Base-by-base conservation (phyloP, 805 yeast species). In the Debaryomyces hansenii region DNA sequence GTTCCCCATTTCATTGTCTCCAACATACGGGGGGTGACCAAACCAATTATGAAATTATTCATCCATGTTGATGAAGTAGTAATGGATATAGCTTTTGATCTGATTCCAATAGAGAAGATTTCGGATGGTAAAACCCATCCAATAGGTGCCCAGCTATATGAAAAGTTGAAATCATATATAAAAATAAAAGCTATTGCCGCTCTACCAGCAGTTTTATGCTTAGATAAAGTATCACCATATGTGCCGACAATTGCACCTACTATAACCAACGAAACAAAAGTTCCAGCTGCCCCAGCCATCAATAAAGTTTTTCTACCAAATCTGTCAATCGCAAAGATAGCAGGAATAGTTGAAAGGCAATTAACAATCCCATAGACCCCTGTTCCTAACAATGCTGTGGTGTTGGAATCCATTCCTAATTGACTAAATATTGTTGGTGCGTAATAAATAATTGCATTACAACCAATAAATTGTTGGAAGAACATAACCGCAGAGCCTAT, bases 41-140 rank as follows among this genome's bases (percentile, higher is more conserved):
- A 64, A 38, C 66, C 73, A 43, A 67, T 64, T 48, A 63, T 64
- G 51, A 68, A 68, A 54, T 66, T 68, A 48, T 59, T 56, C 49
- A 66, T 50, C 72, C 73, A 68, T 53, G 67, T 67, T 41, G 68
- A 54, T 49, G 67, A 63, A 14, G 69, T 65, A 20, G 70, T 63
- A 21, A 67, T 50, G 32, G 70, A 68, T 9, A 64, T 56, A 44
- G 68, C 72, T 33, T 58, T 63, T 15, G 71, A 58, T 64, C 72
- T 65, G 38, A 64, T 63, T 49, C 67, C 60, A 60, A 67, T 56
- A 12, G 71, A 70, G 57, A 61, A 57, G 39, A 66, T 59, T 55
- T 67, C 72, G 11, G 72, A 64, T 21, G 69, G 69, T 53, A 57
- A 61, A 34, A 66, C 59, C 72, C 72, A 67, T 37, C 71, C 70